These are phyloP conservation scores for Boletus rufocinnamomeus DNA, from an alignment of 768 basidiomycete genomes.

Conservation along the genomic window DNA sequence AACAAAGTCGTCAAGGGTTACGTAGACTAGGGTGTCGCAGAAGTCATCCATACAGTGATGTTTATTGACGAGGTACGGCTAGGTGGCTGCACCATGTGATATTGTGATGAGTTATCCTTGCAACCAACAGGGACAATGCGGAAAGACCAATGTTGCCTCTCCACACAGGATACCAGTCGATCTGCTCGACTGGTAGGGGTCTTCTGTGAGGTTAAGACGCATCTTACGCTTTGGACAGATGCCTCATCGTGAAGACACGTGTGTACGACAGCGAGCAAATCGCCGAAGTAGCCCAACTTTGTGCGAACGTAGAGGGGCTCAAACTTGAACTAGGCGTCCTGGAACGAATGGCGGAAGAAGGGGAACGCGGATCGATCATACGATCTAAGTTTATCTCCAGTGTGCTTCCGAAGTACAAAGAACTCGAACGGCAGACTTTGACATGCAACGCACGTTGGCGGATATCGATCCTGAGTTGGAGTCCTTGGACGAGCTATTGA, in stretches of 20 bases:
- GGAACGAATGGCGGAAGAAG: slow-evolving; percentile 79
- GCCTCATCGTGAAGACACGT: slow-evolving; percentile 94
- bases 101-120: slow-evolving; percentile 70
- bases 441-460: slow-evolving; percentile 50
- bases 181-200: slow-evolving; percentile 77
- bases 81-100: not conserved
- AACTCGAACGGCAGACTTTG: slow-evolving; percentile 56
- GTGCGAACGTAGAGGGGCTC: slow-evolving; percentile 86
- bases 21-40: slow-evolving; percentile 97
- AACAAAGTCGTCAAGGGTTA: slow-evolving; percentile 98
- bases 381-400: slow-evolving; percentile 50
- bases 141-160: slow-evolving; percentile 86
- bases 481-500: slow-evolving; percentile 51
- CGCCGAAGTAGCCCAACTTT: slow-evolving; percentile 79
- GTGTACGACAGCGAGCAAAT: slow-evolving; percentile 83
- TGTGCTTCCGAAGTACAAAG: slow-evolving; percentile 47
- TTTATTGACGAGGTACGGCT: slow-evolving; percentile 93
- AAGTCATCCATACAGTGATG: slow-evolving; percentile 95
- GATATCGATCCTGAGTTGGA: slow-evolving; percentile 47
- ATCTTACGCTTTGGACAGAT: slow-evolving; percentile 44
- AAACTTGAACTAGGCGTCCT: slow-evolving; percentile 74
- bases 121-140: slow-evolving; percentile 95
- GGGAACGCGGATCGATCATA: slow-evolving; percentile 73
- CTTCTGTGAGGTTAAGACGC: slow-evolving; percentile 1
- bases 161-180: slow-evolving; percentile 96